Conservation (phyloP, 2,329 filamentous ascomycete genomes). For the Exserohilum rostratum region DNA sequence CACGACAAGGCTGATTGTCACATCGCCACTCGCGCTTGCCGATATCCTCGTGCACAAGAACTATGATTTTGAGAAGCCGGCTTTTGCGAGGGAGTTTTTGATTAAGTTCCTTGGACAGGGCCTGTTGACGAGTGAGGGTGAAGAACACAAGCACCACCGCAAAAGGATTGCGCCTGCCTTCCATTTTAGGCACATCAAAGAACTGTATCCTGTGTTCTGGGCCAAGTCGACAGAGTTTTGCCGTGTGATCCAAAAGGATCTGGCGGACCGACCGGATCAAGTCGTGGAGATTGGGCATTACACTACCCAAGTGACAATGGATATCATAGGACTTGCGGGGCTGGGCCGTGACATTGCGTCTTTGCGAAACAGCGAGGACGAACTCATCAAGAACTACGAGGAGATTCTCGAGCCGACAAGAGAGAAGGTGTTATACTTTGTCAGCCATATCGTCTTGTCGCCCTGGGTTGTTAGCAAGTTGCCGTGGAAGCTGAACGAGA, state of each 20-base stretch:
- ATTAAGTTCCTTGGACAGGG: conserved; percentile 58
- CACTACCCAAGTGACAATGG: conserved; percentile 53
- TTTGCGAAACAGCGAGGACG: conserved; percentile 50
- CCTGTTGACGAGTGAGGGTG: conserved; percentile 58
- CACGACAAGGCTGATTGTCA: conserved; percentile 46
- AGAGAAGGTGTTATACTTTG: conserved; percentile 56
- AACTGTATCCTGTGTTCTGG: conserved; percentile 87
- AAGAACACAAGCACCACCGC: conserved; percentile 61
- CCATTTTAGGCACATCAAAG: conserved; percentile 82
- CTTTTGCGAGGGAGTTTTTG: conserved; percentile 52
- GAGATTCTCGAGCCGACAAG: conserved; percentile 54
- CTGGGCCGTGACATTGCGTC: conserved; percentile 53
- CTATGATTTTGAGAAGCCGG: conserved; percentile 62
- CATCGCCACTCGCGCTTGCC: conserved; percentile 51
- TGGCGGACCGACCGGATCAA: conserved; percentile 51
- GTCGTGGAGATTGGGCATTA: conserved; percentile 53
- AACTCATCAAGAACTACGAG: conserved; percentile 51
- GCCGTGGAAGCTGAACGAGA: conserved; percentile 56
- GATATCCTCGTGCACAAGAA: conserved; percentile 60
- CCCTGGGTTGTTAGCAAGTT: conserved; percentile 49
- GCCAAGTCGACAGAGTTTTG: conserved; percentile 72
- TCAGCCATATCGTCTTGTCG: conserved; percentile 48
- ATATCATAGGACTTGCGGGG: conserved; percentile 55
- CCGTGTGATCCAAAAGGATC: conserved; percentile 62
- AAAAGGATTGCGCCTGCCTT: conserved; percentile 84